phyloP scores from a whole-genome alignment of 2,329 filamentous ascomycete genomes.

The Capronia epimyces region DNA sequence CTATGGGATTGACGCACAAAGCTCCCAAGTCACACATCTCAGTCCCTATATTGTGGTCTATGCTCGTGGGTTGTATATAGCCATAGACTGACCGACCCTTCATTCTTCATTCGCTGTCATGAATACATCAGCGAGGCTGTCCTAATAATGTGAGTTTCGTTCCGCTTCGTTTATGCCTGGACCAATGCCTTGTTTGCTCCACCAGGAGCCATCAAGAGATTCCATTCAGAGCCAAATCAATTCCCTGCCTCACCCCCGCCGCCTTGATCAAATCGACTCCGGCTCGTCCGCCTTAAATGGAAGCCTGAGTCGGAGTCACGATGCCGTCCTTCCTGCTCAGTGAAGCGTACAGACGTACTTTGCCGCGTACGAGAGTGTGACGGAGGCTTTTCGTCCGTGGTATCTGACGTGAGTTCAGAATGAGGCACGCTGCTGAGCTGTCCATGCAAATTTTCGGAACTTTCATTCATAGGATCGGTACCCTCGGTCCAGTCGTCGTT shows the following conservation, averaged over 20 bases:
- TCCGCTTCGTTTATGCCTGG: not conserved
- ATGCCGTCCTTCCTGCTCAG: conserved; percentile 1
- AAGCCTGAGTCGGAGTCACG: conserved; percentile 1
- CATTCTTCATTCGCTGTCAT: not conserved
- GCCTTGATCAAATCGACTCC: conserved; percentile 17
- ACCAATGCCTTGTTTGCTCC: not conserved
- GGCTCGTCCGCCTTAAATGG: conserved; percentile 3
- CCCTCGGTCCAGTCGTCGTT: not conserved
- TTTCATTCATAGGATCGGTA: not conserved
- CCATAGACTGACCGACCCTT: too few relatives aligned
- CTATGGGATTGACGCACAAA: too few relatives aligned
- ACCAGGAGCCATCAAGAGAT: not conserved
- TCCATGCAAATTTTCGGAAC: not conserved
- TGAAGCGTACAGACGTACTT: conserved; percentile 20
- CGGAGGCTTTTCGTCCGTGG: not conserved
- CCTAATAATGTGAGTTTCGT: not conserved
- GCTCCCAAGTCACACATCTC: too few relatives aligned
- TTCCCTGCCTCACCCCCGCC: conserved; percentile 1
- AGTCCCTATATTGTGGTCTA: too few relatives aligned
- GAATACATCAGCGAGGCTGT: not conserved
- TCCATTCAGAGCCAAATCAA: not conserved
- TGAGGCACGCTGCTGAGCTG: conserved; percentile 15
- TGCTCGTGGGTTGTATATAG: too few relatives aligned
- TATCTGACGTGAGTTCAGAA: not conserved
- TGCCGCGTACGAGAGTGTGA: not conserved